Evolutionary conservation across 495 filamentous ascomycete species (phyloP).

Genomic region (Penicillium waksmanii): DNA sequence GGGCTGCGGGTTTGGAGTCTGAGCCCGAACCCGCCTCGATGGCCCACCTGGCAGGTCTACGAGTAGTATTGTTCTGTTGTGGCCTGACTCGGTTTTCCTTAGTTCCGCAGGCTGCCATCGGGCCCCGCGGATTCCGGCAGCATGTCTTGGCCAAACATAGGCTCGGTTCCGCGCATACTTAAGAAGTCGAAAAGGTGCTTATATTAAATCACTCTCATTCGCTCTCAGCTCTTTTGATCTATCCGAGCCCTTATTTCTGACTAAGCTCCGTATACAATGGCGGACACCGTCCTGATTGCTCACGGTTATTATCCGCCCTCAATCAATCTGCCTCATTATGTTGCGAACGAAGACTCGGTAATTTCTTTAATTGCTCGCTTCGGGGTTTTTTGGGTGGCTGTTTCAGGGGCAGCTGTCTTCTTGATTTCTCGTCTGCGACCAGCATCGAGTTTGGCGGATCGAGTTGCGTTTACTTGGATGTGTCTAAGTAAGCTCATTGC

Average conservation of each 20-base stretch:
- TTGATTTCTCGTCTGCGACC: not conserved
- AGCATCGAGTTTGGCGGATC: not conserved
- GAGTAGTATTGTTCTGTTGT: not conserved
- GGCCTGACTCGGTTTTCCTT: not conserved
- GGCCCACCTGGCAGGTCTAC: not conserved
- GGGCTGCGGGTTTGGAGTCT: too few species aligned
- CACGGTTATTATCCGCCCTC: constrained; percentile 1
- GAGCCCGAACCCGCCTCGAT: too few species aligned
- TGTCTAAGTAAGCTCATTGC: not conserved
- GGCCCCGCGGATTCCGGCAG: not conserved
- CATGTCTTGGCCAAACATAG: not conserved
- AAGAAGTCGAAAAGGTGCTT: not conserved
- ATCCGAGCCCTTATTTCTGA: not conserved
- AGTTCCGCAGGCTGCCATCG: not conserved
- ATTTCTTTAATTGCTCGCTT: constrained; percentile 3
- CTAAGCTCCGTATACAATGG: not conserved
- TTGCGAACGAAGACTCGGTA: not conserved
- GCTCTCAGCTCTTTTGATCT: not conserved
- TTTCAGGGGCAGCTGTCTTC: not conserved
- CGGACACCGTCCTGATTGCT: not conserved
- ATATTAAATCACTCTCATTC: not conserved
- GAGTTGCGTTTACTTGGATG: constrained; percentile 1
- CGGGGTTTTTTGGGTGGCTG: constrained; percentile 3
- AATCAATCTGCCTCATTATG: constrained; percentile 1
- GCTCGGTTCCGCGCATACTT: not conserved